Evolutionary conservation across 1,284 basidiomycete species (phyloP), one percentile per base, ranked within the genome.

Genomic region (Moniliophthora roreri): DNA sequence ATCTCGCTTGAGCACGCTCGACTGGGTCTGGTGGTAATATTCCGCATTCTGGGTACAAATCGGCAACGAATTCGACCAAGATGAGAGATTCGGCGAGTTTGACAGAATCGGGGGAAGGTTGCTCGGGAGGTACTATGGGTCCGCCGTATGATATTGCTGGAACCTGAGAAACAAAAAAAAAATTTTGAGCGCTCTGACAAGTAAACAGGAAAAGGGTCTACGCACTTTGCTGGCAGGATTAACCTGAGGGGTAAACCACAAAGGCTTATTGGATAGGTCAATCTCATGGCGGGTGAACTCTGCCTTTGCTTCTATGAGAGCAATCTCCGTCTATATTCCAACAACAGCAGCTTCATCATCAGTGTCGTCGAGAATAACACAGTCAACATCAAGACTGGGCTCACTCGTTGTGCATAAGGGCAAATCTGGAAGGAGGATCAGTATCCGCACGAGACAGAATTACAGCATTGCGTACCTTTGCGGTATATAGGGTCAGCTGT

Each of bases 11-110:
- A 4, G 85, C 85, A 16, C 81, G 78, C 8, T 65, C 61, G 23
- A 83, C 72, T 0, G 83, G 81, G 61, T 84, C 77, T 7, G 70
- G 64, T 0, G 84, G 82, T 11, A 85, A 72, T 16, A 85, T 69
- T 3, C 61, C 58, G 0, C 73, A 68, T 11, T 72, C 60, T 0
- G 78, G 80, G 63, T 68, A 78, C 47, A 81, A 63, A 60, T 86
- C 83, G 7, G 79, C 79, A 53, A 85, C 60, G 68, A 87, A 84
- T 63, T 87, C 83, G 52, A 87, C 68, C 50, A 86, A 73, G 28
- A 86, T 74, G 40, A 80, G 73, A 1, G 83, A 85, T 62, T 88
- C 85, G 24, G 80, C 73, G 52, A 88, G 66, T 66, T 85, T 86
- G 48, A 65, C 58, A 0, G 82, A 82, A 26, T 81, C 76, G 0